Base-by-base conservation (phyloP, 2,329 filamentous ascomycete genomes). In the Apiospora rasikravindrae region DNA sequence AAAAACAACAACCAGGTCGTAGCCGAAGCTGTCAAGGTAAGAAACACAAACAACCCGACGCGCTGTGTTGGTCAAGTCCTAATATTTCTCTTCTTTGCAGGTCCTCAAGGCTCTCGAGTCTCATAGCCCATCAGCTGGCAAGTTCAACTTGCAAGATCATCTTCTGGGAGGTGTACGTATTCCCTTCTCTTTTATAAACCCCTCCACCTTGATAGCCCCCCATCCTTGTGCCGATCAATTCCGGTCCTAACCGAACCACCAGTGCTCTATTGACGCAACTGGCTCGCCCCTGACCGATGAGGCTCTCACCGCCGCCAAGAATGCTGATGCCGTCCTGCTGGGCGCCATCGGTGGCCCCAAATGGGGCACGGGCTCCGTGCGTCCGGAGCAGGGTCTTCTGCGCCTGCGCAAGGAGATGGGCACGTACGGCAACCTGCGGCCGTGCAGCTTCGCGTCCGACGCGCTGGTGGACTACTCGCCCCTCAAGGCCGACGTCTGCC, bases 321-420 rank as follows among this genome's bases (percentile, higher is more conserved):
- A 88, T 69, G 95, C 95, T 75, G 93, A 98, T 83, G 96, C 95
- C 51, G 93, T 98, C 73, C 91, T 98, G 73, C 91, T 98, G 71
- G 96, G 95, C 77, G 94, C 96, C 77, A 97, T 98, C 79, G 96
- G 96, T 77, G 96, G 96, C n/a, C 96, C 96, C 19, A 83, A 98
- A 94, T 98, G 95, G 94, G 95, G 95, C 74, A 96, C 94, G 44
- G 94, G 94, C 76, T 85, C 91, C 72, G 92, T 98, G 75, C 94
- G 95, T 64, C 96, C 96, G 1, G 96, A 98, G 83, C 94, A 98
- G 85, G 96, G 96, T 74, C 91, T 98, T 78, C 92, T 98, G 74
- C 90, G 87, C 77, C 93, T 98, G 70, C 94, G 96, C 85, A 98
- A 97, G 85, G 94, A 98, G 84, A 93, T 98, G 88, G 89, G 89